Evolutionary conservation across 768 basidiomycete genomes (phyloP).

Genomic region (Terana coerulea): DNA sequence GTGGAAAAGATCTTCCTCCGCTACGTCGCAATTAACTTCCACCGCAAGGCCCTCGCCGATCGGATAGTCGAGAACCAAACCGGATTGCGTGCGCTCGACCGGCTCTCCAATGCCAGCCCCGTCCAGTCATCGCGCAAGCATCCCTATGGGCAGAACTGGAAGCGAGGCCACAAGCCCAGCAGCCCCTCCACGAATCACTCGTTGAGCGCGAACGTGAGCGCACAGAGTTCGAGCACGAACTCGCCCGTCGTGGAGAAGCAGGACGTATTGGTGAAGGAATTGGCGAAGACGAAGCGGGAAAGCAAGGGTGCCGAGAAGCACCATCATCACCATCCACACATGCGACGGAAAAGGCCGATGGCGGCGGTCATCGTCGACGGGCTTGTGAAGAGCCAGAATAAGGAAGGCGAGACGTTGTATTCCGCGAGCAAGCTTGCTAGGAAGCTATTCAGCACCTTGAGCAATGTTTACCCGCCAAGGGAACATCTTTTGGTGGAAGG

Average conservation of each 20-base stretch:
- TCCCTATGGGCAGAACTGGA: conserved; percentile 30
- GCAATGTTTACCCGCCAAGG: conserved; percentile 54
- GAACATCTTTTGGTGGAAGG: conserved; percentile 66
- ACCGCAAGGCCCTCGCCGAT: conserved; percentile 71
- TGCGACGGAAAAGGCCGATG: conserved; percentile 34
- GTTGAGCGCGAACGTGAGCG: not conserved
- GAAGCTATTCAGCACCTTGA: conserved; percentile 64
- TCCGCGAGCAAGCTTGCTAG: conserved; percentile 66
- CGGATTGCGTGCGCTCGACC: conserved; percentile 67
- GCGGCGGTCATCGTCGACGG: conserved; percentile 70
- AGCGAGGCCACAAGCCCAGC: conserved; percentile 35
- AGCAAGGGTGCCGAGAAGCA: conserved; percentile 23
- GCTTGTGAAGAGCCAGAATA: conserved; percentile 55
- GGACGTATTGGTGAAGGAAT: conserved; percentile 4
- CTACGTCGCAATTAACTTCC: conserved; percentile 78
- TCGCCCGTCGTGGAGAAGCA: conserved; percentile 20
- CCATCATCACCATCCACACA: conserved; percentile 3
- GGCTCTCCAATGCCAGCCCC: conserved; percentile 63
- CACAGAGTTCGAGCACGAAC: conserved; percentile 13
- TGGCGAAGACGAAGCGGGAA: conserved; percentile 6
- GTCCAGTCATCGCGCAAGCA: conserved; percentile 31
- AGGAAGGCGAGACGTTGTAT: conserved; percentile 48
- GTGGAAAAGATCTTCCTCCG: conserved; percentile 62
- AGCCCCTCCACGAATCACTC: not conserved
- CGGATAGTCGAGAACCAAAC: conserved; percentile 67